Percentiles rank a stretch among this genome's conserved stretches.
phyloP scores from a whole-genome alignment of 768 basidiomycete genomes.

The Rhodotorula sphaerocarpa region DNA sequence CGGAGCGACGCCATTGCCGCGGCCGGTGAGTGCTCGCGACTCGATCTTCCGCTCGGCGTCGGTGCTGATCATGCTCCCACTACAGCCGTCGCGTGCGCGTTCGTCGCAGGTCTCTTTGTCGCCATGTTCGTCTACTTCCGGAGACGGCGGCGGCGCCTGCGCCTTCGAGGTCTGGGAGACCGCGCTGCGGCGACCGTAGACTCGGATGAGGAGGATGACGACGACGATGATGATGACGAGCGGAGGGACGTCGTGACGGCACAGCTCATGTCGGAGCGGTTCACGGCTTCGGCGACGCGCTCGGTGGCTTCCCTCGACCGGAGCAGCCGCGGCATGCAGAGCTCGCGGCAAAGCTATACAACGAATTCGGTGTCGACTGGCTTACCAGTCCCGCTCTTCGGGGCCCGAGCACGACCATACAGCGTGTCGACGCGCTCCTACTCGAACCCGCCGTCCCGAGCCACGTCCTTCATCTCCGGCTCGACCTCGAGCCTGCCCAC shows the following conservation, averaged over 20 bases:
- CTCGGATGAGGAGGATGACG: background rate
- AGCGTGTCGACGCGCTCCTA: slow-evolving; percentile 13
- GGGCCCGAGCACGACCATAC: background rate
- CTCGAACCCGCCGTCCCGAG: slow-evolving; percentile 5
- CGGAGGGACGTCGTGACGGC: too few species aligned
- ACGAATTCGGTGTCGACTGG: slow-evolving; percentile 32
- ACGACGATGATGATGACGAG: too few species aligned
- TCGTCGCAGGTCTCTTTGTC: slow-evolving; percentile 1
- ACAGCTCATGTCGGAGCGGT: background rate
- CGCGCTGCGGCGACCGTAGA: too few species aligned
- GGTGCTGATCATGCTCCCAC: background rate
- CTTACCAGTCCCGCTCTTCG: background rate
- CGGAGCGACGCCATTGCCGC: background rate
- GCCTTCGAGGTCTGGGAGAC: too few species aligned
- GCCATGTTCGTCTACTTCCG: slow-evolving; percentile 1
- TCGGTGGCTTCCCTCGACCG: background rate
- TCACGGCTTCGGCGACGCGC: too few species aligned
- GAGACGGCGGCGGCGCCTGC: background rate
- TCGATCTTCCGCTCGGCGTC: too few species aligned
- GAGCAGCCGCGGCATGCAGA: background rate
- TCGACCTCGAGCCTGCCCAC: background rate
- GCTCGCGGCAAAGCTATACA: slow-evolving; percentile 17
- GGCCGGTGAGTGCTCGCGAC: background rate
- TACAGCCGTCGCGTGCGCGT: slow-evolving; percentile 8
- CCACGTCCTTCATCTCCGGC: background rate